Evolutionary conservation across 768 basidiomycete species (phyloP).

Genomic region (Aureoboletus auriporus): DNA sequence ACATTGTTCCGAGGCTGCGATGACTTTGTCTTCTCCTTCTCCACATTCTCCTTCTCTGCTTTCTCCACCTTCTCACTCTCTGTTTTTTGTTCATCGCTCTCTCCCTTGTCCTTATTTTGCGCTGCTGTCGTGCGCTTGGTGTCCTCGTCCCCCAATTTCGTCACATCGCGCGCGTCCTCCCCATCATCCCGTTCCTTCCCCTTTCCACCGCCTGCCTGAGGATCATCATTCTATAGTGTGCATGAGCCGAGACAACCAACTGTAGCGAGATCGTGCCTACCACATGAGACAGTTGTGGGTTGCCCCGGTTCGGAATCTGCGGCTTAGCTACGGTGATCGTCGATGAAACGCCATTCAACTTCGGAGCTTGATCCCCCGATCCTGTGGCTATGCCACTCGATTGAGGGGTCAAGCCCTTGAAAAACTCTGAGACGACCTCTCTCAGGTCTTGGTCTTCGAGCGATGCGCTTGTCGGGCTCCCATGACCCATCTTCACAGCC

Average conservation of each 20-base stretch:
- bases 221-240: not conserved
- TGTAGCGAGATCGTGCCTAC: conserved; percentile 3
- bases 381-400: conserved; percentile 14
- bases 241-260: not conserved
- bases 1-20: not conserved
- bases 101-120: not conserved
- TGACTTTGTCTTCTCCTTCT: not conserved
- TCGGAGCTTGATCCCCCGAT: conserved; percentile 14
- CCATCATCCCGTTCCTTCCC: not conserved
- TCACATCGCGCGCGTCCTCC: not conserved
- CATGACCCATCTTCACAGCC: conserved; percentile 25
- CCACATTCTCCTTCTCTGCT: not conserved
- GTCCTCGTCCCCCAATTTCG: too few species aligned
- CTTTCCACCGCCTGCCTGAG: not conserved
- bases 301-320: conserved; percentile 9
- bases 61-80: not conserved
- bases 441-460: conserved; percentile 28
- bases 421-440: conserved; percentile 30
- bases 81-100: not conserved
- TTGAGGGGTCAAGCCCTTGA: conserved; percentile 23
- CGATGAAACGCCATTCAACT: not conserved
- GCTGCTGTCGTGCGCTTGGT: not conserved
- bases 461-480: conserved; percentile 31
- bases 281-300: not conserved
- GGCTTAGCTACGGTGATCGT: conserved; percentile 8